These are phyloP conservation scores for Raffaelea albimanens DNA, from an alignment of 2,329 filamentous ascomycete species.

Conservation along the genomic window DNA sequence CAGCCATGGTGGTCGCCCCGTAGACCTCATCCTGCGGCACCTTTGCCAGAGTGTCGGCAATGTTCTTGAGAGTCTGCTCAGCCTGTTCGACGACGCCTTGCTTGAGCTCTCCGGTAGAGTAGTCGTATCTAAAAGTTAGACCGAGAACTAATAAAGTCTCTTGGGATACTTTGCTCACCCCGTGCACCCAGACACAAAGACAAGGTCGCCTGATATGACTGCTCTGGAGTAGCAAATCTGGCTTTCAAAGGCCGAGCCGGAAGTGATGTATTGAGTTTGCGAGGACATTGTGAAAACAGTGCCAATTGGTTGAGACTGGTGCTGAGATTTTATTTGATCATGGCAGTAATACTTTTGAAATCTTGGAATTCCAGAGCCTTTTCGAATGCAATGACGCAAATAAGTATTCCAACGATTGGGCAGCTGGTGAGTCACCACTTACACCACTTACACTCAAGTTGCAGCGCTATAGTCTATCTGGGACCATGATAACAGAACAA, in stretches of 20 bases:
- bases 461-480: no score
- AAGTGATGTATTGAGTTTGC: conserved; percentile 27
- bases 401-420: no score
- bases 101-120: conserved; percentile 32
- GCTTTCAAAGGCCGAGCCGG: conserved; percentile 40
- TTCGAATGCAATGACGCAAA: background rate
- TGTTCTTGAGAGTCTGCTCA: conserved; percentile 39
- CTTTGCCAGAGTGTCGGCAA: conserved; percentile 32
- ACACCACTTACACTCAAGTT: no score
- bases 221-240: conserved; percentile 46
- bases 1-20: conserved; percentile 20
- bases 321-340: no score
- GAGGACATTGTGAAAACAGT: background rate
- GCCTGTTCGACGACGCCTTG: conserved; percentile 34
- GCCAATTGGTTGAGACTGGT: no score
- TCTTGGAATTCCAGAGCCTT: background rate
- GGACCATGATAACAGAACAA: background rate
- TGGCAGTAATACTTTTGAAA: no score
- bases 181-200: conserved; percentile 46
- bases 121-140: conserved; percentile 31
- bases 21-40: conserved; percentile 25
- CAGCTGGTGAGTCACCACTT: no score
- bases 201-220: conserved; percentile 38
- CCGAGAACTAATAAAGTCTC: background rate
- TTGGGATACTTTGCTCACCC: conserved; percentile 28